Evolutionary conservation across 352 stramenopile species (phyloP).

Genomic region (Globisporangium paroecandrum): DNA sequence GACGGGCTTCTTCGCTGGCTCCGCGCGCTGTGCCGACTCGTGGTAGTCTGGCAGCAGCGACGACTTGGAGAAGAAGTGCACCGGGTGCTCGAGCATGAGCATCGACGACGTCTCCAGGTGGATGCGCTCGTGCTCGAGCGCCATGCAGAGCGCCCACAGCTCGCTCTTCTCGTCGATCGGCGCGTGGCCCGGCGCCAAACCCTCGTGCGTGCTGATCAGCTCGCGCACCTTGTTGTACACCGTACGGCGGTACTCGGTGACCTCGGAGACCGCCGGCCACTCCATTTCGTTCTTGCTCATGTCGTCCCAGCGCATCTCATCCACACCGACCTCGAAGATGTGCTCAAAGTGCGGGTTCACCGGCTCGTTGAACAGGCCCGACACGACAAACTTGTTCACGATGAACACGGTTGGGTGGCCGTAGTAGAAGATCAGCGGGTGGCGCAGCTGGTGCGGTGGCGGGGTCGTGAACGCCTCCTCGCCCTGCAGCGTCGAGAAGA

Average conservation of each 20-base stretch:
- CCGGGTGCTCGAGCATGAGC: constrained; percentile 91
- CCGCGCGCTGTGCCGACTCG: constrained; percentile 40
- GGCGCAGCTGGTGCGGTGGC: constrained; percentile 91
- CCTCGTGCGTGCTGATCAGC: constrained; percentile 87
- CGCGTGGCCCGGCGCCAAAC: constrained; percentile 68
- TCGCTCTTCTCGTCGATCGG: constrained; percentile 80
- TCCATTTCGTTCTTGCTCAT: constrained; percentile 97
- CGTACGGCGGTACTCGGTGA: constrained; percentile 89
- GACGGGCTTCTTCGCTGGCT: constrained; percentile 42
- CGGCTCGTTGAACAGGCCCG: constrained; percentile 82
- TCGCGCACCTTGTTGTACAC: constrained; percentile 89
- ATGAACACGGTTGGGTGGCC: constrained; percentile 95
- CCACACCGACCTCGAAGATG: constrained; percentile 96
- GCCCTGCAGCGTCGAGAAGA: constrained; percentile 91
- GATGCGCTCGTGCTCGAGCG: constrained; percentile 96
- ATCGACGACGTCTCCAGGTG: constrained; percentile 97
- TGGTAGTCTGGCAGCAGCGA: constrained; percentile 86
- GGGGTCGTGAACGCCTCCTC: constrained; percentile 89
- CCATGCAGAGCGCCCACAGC: constrained; percentile 94
- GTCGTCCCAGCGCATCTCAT: constrained; percentile 99
- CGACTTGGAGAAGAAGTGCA: constrained; percentile 86
- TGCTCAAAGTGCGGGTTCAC: constrained; percentile 94
- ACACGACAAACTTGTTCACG: constrained; percentile 96
- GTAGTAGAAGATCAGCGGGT: constrained; percentile 99
- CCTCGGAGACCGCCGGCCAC: constrained; percentile 89